A percentile compares a stretch with the other conserved stretches of the same genome.
Evolutionary conservation across 768 basidiomycete genomes (phyloP).

Genomic region (Tylopilus intermedius): DNA sequence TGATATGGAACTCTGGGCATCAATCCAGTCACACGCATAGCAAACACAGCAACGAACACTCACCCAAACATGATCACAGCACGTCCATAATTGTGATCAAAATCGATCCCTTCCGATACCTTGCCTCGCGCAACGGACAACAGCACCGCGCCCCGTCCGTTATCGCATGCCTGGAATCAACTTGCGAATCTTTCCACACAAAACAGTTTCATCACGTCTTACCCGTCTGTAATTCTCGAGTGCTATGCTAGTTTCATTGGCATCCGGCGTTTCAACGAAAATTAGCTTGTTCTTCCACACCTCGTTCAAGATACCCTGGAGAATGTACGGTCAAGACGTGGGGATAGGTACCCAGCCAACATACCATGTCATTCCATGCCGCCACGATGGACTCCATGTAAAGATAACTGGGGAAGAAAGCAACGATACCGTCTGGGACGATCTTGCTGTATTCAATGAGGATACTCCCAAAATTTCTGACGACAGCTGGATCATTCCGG

Average conservation of each 20-base stretch:
- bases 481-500: constrained; percentile 97
- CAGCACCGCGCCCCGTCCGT: constrained; percentile 93
- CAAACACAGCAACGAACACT: constrained; percentile 10
- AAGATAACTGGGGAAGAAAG: constrained; percentile 98
- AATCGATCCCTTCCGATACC: constrained; percentile 99
- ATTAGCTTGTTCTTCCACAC: constrained; percentile 99
- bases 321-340: constrained; percentile 1
- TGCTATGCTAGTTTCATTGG: constrained; percentile 97
- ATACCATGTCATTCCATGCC: constrained; percentile 99
- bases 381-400: constrained; percentile 99
- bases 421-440: constrained; percentile 97
- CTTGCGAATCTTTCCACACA: not conserved
- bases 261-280: constrained; percentile 98
- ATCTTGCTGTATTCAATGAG: constrained; percentile 97
- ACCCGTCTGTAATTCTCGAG: constrained; percentile 95
- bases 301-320: constrained; percentile 94
- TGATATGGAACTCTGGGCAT: constrained; percentile 81
- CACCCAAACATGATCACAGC: constrained; percentile 99
- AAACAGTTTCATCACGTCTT: constrained; percentile 9
- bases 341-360: constrained; percentile 21
- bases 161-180: constrained; percentile 81
- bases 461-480: constrained; percentile 97
- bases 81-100: constrained; percentile 98
- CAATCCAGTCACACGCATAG: constrained; percentile 1
- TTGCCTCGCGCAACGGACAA: constrained; percentile 98